Evolutionary conservation across 208 protist genomes (phyloP).

Genomic region (Leishmania guyanensis): DNA sequence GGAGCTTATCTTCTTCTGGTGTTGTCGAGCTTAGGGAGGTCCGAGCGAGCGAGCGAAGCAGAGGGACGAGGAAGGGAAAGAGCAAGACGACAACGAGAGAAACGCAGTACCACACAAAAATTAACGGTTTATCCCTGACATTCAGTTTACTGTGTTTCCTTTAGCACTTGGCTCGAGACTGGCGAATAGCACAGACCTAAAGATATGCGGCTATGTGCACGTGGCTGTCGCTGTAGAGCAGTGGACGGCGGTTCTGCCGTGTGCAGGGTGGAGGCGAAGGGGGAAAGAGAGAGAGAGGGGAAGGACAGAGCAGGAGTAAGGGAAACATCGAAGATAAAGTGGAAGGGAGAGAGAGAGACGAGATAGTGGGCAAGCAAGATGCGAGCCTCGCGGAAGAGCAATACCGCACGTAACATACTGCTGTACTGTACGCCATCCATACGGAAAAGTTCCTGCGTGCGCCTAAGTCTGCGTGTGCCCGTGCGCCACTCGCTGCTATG

Average conservation of each 20-base stretch:
- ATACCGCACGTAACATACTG: neutral
- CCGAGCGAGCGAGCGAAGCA: neutral
- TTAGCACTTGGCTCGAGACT: neutral
- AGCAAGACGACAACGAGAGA: neutral
- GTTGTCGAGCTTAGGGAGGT: neutral
- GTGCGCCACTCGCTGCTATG: neutral
- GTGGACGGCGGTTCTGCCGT: neutral
- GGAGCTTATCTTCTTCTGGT: neutral
- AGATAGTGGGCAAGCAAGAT: neutral
- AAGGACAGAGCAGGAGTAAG: neutral
- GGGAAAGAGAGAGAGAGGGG: too few species aligned
- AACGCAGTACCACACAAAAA: neutral
- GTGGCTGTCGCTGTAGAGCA: neutral
- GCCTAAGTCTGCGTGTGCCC: neutral
- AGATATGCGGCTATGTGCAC: neutral
- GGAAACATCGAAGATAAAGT: neutral
- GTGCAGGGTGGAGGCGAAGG: neutral
- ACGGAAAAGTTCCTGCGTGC: neutral
- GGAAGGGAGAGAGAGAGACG: neutral
- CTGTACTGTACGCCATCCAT: neutral
- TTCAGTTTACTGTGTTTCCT: neutral
- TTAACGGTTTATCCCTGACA: neutral
- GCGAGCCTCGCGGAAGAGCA: neutral
- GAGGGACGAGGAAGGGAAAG: neutral
- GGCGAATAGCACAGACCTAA: neutral